Evolutionary conservation across 1,284 basidiomycete genomes (phyloP), one percentile per base, ranked within the genome.

Genomic region (Baeospora myosura): DNA sequence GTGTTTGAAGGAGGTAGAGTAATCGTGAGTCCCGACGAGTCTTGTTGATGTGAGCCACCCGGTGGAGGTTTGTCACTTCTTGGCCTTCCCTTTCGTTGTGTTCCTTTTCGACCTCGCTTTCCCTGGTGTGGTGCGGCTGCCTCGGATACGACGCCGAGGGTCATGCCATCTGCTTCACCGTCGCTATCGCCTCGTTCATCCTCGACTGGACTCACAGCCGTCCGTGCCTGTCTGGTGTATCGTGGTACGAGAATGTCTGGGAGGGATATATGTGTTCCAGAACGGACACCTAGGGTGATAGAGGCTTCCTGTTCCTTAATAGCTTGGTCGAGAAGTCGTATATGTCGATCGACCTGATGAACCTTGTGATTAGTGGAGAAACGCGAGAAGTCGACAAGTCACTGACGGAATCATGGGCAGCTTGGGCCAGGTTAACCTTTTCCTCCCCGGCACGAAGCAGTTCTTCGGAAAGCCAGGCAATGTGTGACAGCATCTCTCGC

Each of bases 271-370:
- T 75, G 71, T 2, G 70, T 71, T 16, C 76, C 74, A 20, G 74
- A 66, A 16, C 71, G 67, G 25, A 69, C 61, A 12, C 74, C 78
- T 17, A 74, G 61, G 24, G 72, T 69, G 29, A 84, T 67, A 8
- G 72, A 66, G 16, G 71, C 67, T 55, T 85, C 78, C 54, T 85
- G 81, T 49, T 87, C 83, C 46, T 75, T 75, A 46, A 88, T 84
- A 20, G 79, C 77, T 52, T 83, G 78, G 46, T 86, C 81, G 8
- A 88, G 62, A 40, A 83, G 67, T n/a, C 78, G 73, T 18, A 82
- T 76, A 52, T 87, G 81, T 35, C 83, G 68, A 46, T 84, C 80
- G 7, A 85, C 71, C 84, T 71, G 36, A 24, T 32, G 30, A 20
- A 41, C 25, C 41, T 29, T 43, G 10, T 29, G 34, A 20, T 25